Evolutionary conservation across 257 asterid species (phyloP).

Genomic region (Solanum habrochaites): DNA sequence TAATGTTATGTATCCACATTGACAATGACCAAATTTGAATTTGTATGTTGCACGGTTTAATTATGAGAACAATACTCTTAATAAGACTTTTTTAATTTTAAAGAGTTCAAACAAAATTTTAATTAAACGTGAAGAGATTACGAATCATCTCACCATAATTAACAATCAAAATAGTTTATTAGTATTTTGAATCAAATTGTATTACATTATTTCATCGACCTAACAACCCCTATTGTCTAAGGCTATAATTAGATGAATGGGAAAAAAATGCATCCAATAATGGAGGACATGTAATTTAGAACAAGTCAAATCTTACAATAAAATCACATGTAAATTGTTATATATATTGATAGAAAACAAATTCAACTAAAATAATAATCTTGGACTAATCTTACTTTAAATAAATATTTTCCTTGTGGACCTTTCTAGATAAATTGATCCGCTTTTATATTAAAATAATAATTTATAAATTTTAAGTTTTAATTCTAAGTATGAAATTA

Average conservation of each 20-base stretch:
- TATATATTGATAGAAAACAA: background rate
- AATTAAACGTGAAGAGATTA: background rate
- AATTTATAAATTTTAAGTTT: no score
- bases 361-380: background rate
- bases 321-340: background rate
- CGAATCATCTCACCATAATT: background rate
- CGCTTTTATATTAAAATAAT: background rate
- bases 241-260: background rate
- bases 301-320: background rate
- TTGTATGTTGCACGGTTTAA: background rate
- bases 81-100: background rate
- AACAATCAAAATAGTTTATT: background rate
- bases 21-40: background rate
- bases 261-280: background rate
- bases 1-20: background rate
- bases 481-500: no score
- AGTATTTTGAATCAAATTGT: background rate
- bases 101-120: background rate
- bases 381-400: background rate
- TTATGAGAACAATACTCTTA: background rate
- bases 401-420: background rate
- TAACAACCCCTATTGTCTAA: no score
- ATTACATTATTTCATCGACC: no score
- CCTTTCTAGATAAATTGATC: background rate
- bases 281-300: background rate